Percentiles rank a stretch among this genome's conserved stretches.
Conservation (phyloP, 768 basidiomycete genomes). For the Pleurotus cornucopiae region DNA sequence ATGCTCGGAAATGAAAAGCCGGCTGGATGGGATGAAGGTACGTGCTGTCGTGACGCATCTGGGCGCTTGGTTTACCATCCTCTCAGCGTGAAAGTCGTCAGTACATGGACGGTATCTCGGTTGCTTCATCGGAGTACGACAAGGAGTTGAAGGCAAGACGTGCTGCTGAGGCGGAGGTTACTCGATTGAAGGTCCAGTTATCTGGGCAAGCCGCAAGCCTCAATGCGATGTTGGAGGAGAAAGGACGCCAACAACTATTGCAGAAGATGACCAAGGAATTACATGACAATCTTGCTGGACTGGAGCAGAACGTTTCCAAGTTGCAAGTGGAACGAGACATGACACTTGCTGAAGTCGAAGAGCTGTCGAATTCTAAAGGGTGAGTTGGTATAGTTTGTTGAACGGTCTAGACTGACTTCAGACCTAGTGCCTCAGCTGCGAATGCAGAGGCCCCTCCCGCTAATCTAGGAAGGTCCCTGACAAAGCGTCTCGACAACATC, state of each 20-base stretch:
- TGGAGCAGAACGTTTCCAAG: constrained; percentile 85
- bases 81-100: constrained; percentile 83
- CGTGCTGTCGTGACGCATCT: constrained; percentile 16
- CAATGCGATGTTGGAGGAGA: constrained; percentile 80
- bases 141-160: constrained; percentile 82
- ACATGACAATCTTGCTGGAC: constrained; percentile 63
- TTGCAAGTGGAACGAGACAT: constrained; percentile 89
- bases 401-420: constrained; percentile 8
- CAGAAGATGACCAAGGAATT: constrained; percentile 79
- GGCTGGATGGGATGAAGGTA: constrained; percentile 87
- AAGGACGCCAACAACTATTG: constrained; percentile 71
- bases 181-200: constrained; percentile 75
- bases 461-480: constrained; percentile 66
- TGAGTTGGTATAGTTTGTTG: constrained; percentile 27
- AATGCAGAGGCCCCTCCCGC: constrained; percentile 33
- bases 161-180: constrained; percentile 91
- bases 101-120: constrained; percentile 87
- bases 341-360: constrained; percentile 89
- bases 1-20: constrained; percentile 60
- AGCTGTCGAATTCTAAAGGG: constrained; percentile 75
- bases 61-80: constrained; percentile 7
- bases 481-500: constrained; percentile 80
- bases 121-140: constrained; percentile 94
- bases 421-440: constrained; percentile 23
- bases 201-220: constrained; percentile 88